Conservation (phyloP, 805 yeast species). For the Candida nonsorbophila region DNA sequence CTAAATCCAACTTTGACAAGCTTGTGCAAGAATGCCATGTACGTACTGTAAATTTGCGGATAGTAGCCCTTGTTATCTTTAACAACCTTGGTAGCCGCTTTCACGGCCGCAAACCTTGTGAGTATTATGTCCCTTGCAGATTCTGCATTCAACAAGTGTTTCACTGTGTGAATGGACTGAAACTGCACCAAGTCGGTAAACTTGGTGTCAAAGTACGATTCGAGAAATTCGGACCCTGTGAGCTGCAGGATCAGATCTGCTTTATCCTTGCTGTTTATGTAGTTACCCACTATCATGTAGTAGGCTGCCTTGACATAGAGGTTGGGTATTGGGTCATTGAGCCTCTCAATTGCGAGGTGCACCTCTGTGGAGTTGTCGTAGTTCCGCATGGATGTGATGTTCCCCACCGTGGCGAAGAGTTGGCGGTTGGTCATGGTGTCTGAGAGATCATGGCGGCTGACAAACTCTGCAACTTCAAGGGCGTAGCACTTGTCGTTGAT, state of each 20-base stretch:
- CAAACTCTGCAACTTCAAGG: slow-evolving; percentile 3
- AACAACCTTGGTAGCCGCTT: slow-evolving; percentile 18
- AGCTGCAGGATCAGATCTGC: slow-evolving; percentile 6
- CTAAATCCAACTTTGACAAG: slow-evolving; percentile 14
- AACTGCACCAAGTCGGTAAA: slow-evolving; percentile 31
- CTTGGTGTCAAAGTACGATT: slow-evolving; percentile 12
- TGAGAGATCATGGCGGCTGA: no score
- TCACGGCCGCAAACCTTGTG: slow-evolving; percentile 11
- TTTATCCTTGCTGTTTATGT: slow-evolving; percentile 16
- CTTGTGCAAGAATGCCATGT: slow-evolving; percentile 23
- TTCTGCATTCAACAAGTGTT: slow-evolving; percentile 17
- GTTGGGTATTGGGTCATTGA: slow-evolving; percentile 5
- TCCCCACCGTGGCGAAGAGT: slow-evolving; percentile 30
- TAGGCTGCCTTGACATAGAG: slow-evolving; percentile 23
- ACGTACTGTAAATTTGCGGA: slow-evolving; percentile 23
- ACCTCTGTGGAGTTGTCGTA: slow-evolving; percentile 15
- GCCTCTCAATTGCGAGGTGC: slow-evolving; percentile 9
- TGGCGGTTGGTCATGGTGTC: slow-evolving; percentile 13
- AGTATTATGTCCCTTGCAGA: slow-evolving; percentile 9
- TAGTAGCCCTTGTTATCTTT: slow-evolving; percentile 31
- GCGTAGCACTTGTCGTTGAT: slow-evolving; percentile 3
- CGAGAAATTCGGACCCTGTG: slow-evolving; percentile 11
- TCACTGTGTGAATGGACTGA: slow-evolving; percentile 32
- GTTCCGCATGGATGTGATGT: slow-evolving; percentile 25
- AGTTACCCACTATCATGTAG: slow-evolving; percentile 32